phyloP scores from a whole-genome alignment of 1,284 basidiomycete species.

The Cryptococcus sp. region DNA sequence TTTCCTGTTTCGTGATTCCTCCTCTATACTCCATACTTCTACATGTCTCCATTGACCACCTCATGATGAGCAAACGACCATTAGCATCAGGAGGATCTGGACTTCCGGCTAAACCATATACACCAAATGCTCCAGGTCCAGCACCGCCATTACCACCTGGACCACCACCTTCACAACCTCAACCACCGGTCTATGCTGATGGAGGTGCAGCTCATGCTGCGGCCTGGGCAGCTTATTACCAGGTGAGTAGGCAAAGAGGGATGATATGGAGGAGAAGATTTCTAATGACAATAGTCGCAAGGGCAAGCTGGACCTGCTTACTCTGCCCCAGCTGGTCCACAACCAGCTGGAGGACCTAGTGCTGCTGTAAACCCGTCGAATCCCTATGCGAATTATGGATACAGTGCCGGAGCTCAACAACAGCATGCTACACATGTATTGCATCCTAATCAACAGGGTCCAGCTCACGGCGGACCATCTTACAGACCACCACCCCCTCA shows the following conservation, averaged over 20 bases:
- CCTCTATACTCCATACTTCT: too few relatives aligned
- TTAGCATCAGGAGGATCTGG: neutral
- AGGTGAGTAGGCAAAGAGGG: slow-evolving; percentile 28
- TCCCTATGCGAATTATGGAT: slow-evolving; percentile 45
- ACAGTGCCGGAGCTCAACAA: slow-evolving; percentile 40
- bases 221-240: slow-evolving; percentile 46
- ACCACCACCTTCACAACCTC: slow-evolving; percentile 44
- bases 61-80: neutral
- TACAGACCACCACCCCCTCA: slow-evolving; percentile 6
- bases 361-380: slow-evolving; percentile 20
- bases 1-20: too few relatives aligned
- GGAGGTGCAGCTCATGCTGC: slow-evolving; percentile 35
- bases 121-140: slow-evolving; percentile 45
- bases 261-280: too few relatives aligned
- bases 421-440: neutral
- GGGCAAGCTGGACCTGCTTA: slow-evolving; percentile 20
- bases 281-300: too few relatives aligned
- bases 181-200: slow-evolving; percentile 11
- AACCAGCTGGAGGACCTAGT: slow-evolving; percentile 1
- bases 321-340: slow-evolving; percentile 9
- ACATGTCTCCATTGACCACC: too few relatives aligned
- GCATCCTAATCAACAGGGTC: neutral
- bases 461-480: neutral
- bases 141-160: slow-evolving; percentile 45
- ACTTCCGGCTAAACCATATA: neutral